Percentiles rank a stretch among this genome's conserved stretches.
phyloP scores from a whole-genome alignment of 805 yeast species.

The Yarrowia porcina region DNA sequence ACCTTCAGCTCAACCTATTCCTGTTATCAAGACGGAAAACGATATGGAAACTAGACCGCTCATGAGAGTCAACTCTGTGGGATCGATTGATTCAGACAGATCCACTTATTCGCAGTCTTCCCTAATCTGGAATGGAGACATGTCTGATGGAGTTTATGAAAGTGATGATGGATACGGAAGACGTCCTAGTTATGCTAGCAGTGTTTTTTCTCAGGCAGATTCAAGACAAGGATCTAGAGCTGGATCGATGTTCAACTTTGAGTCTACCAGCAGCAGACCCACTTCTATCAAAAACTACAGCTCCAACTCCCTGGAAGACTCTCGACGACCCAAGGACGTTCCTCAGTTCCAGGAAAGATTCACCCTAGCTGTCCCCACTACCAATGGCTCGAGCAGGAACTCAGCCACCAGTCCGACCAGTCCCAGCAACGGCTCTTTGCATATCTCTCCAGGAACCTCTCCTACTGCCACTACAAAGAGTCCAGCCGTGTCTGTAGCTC shows the following conservation, averaged over 20 bases:
- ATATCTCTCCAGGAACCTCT: slow-evolving; percentile 6
- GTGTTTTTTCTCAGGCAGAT: slow-evolving; percentile 21
- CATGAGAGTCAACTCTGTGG: slow-evolving; percentile 12
- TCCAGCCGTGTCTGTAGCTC: background rate
- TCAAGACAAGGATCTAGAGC: background rate
- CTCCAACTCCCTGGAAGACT: background rate
- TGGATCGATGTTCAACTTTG: slow-evolving; percentile 1
- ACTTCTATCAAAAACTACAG: background rate
- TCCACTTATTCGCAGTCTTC: background rate
- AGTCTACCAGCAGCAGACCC: background rate
- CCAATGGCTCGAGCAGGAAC: background rate
- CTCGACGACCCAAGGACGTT: background rate
- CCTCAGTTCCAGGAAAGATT: background rate
- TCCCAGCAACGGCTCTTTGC: background rate
- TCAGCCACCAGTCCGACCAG: background rate
- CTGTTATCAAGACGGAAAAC: background rate
- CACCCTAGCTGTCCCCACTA: background rate
- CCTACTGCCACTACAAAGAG: background rate
- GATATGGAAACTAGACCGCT: background rate
- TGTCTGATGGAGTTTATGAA: background rate
- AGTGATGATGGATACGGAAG: slow-evolving; percentile 20
- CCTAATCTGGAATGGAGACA: slow-evolving; percentile 21
- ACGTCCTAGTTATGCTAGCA: slow-evolving; percentile 19
- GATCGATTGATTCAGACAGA: background rate
- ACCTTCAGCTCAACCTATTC: background rate